Percentiles rank a stretch among this genome's conserved stretches.
phyloP scores from a whole-genome alignment of 345 rosid species.

The Euphorbia peplus region DNA sequence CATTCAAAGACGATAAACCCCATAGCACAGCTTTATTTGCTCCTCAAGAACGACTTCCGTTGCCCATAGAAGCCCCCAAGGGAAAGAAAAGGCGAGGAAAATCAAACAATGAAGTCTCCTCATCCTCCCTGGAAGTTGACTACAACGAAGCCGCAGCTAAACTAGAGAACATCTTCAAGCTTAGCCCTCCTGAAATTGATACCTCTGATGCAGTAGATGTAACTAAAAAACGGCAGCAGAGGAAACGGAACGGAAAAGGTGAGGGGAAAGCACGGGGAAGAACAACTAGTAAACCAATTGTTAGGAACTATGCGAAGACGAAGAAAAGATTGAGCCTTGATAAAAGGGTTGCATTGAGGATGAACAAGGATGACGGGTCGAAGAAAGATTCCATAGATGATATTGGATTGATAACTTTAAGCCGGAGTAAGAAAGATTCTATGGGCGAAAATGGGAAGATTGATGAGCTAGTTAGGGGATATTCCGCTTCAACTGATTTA shows the following conservation, averaged over 20 bases:
- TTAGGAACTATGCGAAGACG: constrained; percentile 48
- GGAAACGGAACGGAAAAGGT: constrained; percentile 42
- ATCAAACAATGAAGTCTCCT: constrained; percentile 39
- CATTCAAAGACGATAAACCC: constrained; percentile 64
- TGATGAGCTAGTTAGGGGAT: constrained; percentile 65
- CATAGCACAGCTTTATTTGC: constrained; percentile 41
- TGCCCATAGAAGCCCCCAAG: constrained; percentile 47
- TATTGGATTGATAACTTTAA: constrained; percentile 15
- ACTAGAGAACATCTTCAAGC: constrained; percentile 77
- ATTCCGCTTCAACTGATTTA: constrained; percentile 67
- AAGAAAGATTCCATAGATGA: constrained; percentile 35
- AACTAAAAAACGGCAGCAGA: constrained; percentile 27
- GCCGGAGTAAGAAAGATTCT: constrained; percentile 24
- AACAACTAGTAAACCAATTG: constrained; percentile 27
- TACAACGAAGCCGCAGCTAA: constrained; percentile 90
- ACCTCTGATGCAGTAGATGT: constrained; percentile 34
- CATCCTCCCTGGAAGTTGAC: constrained; percentile 49
- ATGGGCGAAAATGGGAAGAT: constrained; percentile 57
- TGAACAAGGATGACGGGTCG: constrained; percentile 34
- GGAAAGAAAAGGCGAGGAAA: constrained; percentile 43
- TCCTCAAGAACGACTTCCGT: constrained; percentile 41
- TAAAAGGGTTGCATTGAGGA: constrained; percentile 55
- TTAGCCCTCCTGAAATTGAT: constrained; percentile 45
- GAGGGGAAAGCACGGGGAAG: constrained; percentile 26
- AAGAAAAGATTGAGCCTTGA: constrained; percentile 66